Evolutionary conservation across 2,329 filamentous ascomycete genomes (phyloP).

Genomic region (Drechslerella coelobrocha): DNA sequence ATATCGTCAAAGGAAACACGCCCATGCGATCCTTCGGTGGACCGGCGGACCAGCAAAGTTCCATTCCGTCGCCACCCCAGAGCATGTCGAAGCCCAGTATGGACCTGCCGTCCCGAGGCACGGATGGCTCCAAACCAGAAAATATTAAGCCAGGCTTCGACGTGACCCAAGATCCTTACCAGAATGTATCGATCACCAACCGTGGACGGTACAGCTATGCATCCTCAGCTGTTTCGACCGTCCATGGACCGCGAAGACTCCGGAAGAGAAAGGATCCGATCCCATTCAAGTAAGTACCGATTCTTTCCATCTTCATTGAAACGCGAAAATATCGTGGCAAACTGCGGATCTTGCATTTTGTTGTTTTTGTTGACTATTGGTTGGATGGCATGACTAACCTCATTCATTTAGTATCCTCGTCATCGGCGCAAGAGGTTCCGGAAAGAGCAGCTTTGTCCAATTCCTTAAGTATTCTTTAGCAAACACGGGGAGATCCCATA

Average conservation of each 20-base stretch:
- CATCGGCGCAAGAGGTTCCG: constrained; percentile 82
- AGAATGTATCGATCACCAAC: constrained; percentile 59
- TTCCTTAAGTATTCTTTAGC: constrained; percentile 88
- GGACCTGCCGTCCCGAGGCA: constrained; percentile 25
- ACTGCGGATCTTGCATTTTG: background rate
- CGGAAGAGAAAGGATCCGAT: constrained; percentile 96
- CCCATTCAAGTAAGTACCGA: constrained; percentile 85
- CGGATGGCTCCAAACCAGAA: constrained; percentile 14
- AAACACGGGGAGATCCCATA: constrained; percentile 70
- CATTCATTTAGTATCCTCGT: constrained; percentile 74
- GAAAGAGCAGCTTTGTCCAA: constrained; percentile 96
- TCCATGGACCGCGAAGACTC: constrained; percentile 90
- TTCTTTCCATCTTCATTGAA: constrained; percentile 1
- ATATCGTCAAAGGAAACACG: constrained; percentile 32
- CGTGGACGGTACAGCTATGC: constrained; percentile 96
- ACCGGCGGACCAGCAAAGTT: constrained; percentile 14
- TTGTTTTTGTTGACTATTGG: no score
- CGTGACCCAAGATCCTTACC: constrained; percentile 44
- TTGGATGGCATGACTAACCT: background rate
- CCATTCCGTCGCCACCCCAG: constrained; percentile 21
- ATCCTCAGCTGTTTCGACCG: constrained; percentile 78
- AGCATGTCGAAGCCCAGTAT: constrained; percentile 31
- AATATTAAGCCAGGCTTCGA: constrained; percentile 47
- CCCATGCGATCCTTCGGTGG: constrained; percentile 48
- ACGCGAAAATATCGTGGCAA: background rate